These are phyloP conservation scores for Pichia exigua DNA, from an alignment of 805 yeast species.

Conservation along the genomic window DNA sequence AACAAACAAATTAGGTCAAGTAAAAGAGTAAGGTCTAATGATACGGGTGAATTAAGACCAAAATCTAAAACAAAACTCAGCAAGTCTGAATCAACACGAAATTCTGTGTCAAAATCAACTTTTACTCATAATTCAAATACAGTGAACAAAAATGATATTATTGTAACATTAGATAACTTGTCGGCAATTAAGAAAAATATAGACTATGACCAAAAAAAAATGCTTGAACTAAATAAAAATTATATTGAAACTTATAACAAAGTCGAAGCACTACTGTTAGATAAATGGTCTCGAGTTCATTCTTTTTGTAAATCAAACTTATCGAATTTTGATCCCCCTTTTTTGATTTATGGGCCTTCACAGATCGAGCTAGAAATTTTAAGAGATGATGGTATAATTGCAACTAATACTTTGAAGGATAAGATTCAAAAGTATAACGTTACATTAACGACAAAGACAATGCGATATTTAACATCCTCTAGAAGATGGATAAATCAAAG, in stretches of 20 bases:
- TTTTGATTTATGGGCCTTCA: constrained; percentile 28
- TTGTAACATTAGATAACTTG: constrained; percentile 4
- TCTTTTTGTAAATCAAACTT: constrained; percentile 4
- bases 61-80: not conserved
- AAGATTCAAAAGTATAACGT: constrained; percentile 20
- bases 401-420: constrained; percentile 20
- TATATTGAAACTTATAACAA: constrained; percentile 3
- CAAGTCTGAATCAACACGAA: not conserved
- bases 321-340: constrained; percentile 16
- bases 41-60: not conserved
- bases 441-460: constrained; percentile 22
- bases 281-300: constrained; percentile 7
- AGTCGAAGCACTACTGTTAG: constrained; percentile 6
- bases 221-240: not conserved
- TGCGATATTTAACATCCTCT: constrained; percentile 26
- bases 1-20: not conserved
- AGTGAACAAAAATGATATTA: not conserved
- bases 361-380: constrained; percentile 26
- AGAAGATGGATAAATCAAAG: constrained; percentile 28
- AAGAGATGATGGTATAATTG: constrained; percentile 21
- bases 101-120: not conserved
- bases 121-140: not conserved
- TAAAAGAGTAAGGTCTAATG: not conserved
- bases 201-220: constrained; percentile 1
- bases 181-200: not conserved